Base-by-base conservation (phyloP, 1,139 yeast genomes). In the Geotrichum candidum region DNA sequence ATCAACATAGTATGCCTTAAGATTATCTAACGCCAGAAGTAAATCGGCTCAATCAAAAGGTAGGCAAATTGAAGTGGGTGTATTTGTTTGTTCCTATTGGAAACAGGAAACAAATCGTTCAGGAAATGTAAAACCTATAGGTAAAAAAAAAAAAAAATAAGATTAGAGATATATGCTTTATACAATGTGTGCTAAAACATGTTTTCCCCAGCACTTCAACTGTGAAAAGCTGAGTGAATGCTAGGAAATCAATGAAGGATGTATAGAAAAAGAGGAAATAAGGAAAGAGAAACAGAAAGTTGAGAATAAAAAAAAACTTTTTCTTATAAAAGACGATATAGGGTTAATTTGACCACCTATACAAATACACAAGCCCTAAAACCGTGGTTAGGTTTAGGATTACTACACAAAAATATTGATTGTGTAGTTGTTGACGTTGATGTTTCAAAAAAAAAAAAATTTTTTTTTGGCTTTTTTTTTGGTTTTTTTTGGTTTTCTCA, bases 51-150 rank as follows among this genome's bases (percentile, higher is more conserved):
- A 51, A 57, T 56, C 63, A 54, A 54, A 57, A 48, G 54, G 64
- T 53, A 56, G 60, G 56, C 58, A 55, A 57, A 55, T 58, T 58
- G 60, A 54, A 61, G 57, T 54, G 62, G 61, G 51, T 51, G 22
- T 15, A n/a, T 54, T 29, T 23, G 57, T 46, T 31, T 46, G 33
- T 27, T 54, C 7, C 18, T 41, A 51, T n/a, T 54, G 51, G 23
- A 35, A 22, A 7, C 57, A 35, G 15, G 25, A n/a, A 5, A 10
- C 51, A 45, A 54, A 35, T 18, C 57, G 29, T 6, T 10, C 18
- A 23, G 7, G 22, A 41, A 41, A 41, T 15, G 15, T 15, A 41
- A 41, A 41, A 35, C 41, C 41, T 35, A 13, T 35, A 35, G 10
- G 15, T 35, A 35, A 13, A 35, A 23, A 23, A 25, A 25, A 23